Percentiles rank a stretch among this genome's conserved stretches.
Conservation (phyloP, 805 yeast genomes). For the Priceomyces medius region DNA sequence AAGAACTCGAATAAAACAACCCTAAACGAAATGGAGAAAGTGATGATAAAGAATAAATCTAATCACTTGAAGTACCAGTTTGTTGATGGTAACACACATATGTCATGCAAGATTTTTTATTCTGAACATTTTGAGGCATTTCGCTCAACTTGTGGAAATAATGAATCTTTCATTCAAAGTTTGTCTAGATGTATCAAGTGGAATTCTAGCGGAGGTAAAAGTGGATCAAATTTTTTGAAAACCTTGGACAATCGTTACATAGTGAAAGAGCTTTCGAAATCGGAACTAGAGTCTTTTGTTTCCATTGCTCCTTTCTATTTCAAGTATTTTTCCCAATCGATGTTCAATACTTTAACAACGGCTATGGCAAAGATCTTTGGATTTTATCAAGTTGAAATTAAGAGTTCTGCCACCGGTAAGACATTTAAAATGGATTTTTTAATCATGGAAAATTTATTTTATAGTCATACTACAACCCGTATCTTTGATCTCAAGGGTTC, state of each 20-base stretch:
- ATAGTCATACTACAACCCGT: constrained; percentile 74
- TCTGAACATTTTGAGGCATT: constrained; percentile 97
- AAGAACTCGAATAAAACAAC: constrained; percentile 25
- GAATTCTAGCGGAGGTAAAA: constrained; percentile 96
- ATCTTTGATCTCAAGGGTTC: constrained; percentile 97
- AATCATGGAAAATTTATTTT: constrained; percentile 94
- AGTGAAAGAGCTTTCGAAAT: constrained; percentile 81
- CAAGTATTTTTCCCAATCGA: constrained; percentile 91
- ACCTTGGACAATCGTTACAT: constrained; percentile 88
- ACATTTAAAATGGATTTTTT: constrained; percentile 84
- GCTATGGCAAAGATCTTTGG: constrained; percentile 95
- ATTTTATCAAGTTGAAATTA: constrained; percentile 88
- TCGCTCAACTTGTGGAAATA: constrained; percentile 76
- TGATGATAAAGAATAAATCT: constrained; percentile 78
- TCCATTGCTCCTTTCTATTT: constrained; percentile 96
- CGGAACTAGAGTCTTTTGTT: constrained; percentile 90
- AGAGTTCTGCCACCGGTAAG: constrained; percentile 72
- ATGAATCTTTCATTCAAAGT: constrained; percentile 78
- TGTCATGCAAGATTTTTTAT: constrained; percentile 92
- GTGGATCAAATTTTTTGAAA: constrained; percentile 91
- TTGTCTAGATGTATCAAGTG: constrained; percentile 90
- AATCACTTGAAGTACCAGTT: constrained; percentile 91
- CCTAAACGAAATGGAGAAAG: constrained; percentile 51
- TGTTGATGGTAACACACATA: constrained; percentile 74
- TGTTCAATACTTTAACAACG: constrained; percentile 92